Base-by-base conservation (phyloP, 257 asterid genomes). In the Scutellaria galericulata region DNA sequence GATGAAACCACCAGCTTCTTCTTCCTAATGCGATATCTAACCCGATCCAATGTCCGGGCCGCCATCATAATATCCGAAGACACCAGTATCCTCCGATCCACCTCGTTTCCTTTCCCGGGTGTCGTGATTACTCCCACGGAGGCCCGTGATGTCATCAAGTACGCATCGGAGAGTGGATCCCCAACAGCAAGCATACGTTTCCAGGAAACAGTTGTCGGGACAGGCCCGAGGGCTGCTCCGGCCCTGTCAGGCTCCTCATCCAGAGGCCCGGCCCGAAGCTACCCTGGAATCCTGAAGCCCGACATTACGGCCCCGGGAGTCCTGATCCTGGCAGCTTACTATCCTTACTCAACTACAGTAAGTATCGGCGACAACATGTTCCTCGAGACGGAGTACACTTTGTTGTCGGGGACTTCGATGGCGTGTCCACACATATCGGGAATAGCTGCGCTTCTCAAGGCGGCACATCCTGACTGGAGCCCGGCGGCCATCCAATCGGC, bases 391-490 rank as follows among this genome's bases (percentile, higher is more conserved):
- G 76, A 76, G 68, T 81, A 72, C 72, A 62, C 53, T 15, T 59
- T 64, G 10, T 31, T 70, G 31, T 79, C 87, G 0, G 87, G 85
- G 1, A 83, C 85, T 4, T 83, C 87, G 2, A 83, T 83, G 87
- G 76, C 87, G 9, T 83, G 85, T 69, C 87, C 87, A 15, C 87
- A 83, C n/a, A 58, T 75, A 18, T 80, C 85, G 0, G 87, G 87
- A 10, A 75, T 80, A 7, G 87, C 79, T 0, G 87, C 84, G 0
- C 87, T 83, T 27, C 67, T 77, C 13, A 83, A 72, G 71, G 79
- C 81, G 1, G 83, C 78, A 0, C 83, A 80, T 35, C 83, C 87
- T 0, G 75, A 77, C 0, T 83, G 87, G 87, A 83, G 83, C 81
- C 87, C 87, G 0, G 75, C 87, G 9, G 87, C 85, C 0, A 83